Evolutionary conservation across 139 green algal genomes (phyloP), one percentile per base, ranked within the genome.

Genomic region (Microglena sp.): DNA sequence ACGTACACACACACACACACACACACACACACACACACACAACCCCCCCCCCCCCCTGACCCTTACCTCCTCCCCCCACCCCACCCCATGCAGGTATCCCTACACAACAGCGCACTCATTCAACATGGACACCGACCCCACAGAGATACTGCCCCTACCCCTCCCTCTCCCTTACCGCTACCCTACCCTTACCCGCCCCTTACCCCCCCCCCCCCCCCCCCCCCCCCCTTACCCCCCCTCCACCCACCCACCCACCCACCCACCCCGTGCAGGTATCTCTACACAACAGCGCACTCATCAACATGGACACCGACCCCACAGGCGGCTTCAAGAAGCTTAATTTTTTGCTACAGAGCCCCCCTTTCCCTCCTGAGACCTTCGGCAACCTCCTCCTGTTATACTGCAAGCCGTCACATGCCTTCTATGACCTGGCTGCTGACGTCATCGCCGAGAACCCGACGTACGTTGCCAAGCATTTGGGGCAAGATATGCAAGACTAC

Each of bases 41-140:
- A n/a, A n/a, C n/a, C n/a, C n/a, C n/a, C n/a, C n/a, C n/a, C n/a
- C n/a, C n/a, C n/a, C n/a, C n/a, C n/a, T n/a, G n/a, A n/a, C n/a
- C n/a, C n/a, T n/a, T n/a, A n/a, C n/a, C n/a, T n/a, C n/a, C n/a
- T n/a, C n/a, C n/a, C n/a, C n/a, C n/a, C n/a, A n/a, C n/a, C n/a
- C n/a, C n/a, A n/a, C n/a, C n/a, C n/a, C n/a, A n/a, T n/a, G n/a
- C 64, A 84, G 77, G 77, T 95, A 22, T 91, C 86, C 5, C 74
- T 95, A 40, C 87, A 95, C 82, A 95, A 95, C 80, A 74, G 70
- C 24, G 88, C 83, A 18, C 77, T 94, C 6, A 80, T n/a, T 90
- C 53, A 74, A 81, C 64, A 86, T 87, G 75, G 79, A 88, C 45
- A 67, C 43, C 1, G 79, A 90, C 44, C 75, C 82, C 3, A 76